Percentiles rank a stretch among this genome's conserved stretches.
Evolutionary conservation across 78 protist genomes (phyloP).

Genomic region (Acrasis kona): DNA sequence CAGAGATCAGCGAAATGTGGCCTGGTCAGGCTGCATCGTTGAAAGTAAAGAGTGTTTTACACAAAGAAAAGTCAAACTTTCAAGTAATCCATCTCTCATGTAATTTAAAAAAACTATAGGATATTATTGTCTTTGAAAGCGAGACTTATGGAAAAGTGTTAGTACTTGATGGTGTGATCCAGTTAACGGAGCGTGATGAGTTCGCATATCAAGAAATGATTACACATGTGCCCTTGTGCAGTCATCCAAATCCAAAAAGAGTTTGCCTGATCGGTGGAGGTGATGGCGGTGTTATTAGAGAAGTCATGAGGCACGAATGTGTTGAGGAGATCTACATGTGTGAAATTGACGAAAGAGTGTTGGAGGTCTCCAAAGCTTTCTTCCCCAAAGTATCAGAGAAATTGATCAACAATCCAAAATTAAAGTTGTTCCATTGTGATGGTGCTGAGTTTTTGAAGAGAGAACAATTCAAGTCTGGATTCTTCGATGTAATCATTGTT

Average conservation of each 20-base stretch:
- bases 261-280: conserved; percentile 97
- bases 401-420: conserved; percentile 68
- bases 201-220: conserved; percentile 94
- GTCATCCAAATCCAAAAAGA: conserved; percentile 62
- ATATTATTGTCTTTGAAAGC: conserved; percentile 33
- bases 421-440: conserved; percentile 61
- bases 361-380: conserved; percentile 50
- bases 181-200: conserved; percentile 90
- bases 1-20: conserved; percentile 29
- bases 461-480: conserved; percentile 13
- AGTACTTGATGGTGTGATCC: conserved; percentile 88
- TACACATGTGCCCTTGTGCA: conserved; percentile 75
- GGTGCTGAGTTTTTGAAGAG: conserved; percentile 71
- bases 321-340: conserved; percentile 71
- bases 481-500: conserved; percentile 88
- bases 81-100: too few species aligned
- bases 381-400: conserved; percentile 55
- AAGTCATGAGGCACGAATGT: conserved; percentile 58
- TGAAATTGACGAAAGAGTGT: conserved; percentile 73
- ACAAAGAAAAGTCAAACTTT: conserved; percentile 54
- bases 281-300: conserved; percentile 95
- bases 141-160: conserved; percentile 85
- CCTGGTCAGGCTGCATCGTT: conserved; percentile 70
- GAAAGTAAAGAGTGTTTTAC: conserved; percentile 73
- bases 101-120: too few species aligned